Base-by-base conservation (phyloP, 306 rosid genomes). In the Betula pendula region DNA sequence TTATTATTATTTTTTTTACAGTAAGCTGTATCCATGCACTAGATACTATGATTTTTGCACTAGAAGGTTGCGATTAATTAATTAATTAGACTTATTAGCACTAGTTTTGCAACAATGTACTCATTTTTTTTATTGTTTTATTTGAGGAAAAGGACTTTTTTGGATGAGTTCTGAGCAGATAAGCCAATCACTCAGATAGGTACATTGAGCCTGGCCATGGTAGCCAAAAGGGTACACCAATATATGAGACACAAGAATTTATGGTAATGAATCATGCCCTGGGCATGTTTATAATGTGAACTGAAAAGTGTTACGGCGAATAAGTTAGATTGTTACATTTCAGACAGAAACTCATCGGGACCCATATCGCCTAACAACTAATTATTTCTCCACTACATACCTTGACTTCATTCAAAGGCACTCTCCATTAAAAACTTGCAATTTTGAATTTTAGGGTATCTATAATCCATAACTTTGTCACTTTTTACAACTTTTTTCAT, bases 121-220 rank as follows among this genome's bases (percentile, higher is more conserved):
- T 45, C 71, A 75, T 45, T 60, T 13, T 12, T 12, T 16, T 11
- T 62, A 59, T 15, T 33, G n/a, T n/a, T 3, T 53, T 58, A 12
- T 19, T 6, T 8, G 62, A 58, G 62, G 74, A 68, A 49, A 60
- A 24, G 33, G 45, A 72, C 70, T 33, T 43, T 2, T 80, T 72
- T 42, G 72, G 72, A 65, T 60, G 70, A 47, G 74, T 71, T 59
- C 71, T 40, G 9, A 33, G 22, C 74, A 82, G 70, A 20, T 19
- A 55, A 16, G 50, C 1, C 24, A 35, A 42, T 38, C 38, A 63
- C 35, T 81, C 62, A 60, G 3, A 29, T 29, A 29, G 88, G 83
- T 88, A 51, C 92, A 86, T 80, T 82, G 90, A 82, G 83, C 86
- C 92, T 84, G 69, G 84, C 69, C 88, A 58, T 31, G 33, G 15